Conservation (phyloP, 1,139 yeast species). For the Sporopachydermia cereana region DNA sequence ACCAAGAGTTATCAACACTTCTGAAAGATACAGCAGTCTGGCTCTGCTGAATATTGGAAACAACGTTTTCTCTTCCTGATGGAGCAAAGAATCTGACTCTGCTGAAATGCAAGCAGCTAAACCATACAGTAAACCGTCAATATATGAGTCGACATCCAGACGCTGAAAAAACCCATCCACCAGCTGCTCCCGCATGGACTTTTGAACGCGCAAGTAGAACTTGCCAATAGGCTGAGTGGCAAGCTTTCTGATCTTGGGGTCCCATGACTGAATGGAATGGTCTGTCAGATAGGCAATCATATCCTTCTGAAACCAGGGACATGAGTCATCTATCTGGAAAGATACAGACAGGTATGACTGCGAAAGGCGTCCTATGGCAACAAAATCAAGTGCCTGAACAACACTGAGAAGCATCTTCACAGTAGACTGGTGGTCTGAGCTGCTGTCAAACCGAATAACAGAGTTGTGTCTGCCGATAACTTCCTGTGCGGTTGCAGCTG, state of each 20-base stretch:
- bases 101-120: neutral
- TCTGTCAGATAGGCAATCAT: constrained; percentile 24
- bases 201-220: no score
- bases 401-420: constrained; percentile 28
- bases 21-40: neutral
- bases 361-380: constrained; percentile 31
- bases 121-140: neutral
- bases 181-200: no score
- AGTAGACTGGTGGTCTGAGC: constrained; percentile 11
- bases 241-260: constrained; percentile 29
- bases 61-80: no score
- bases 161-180: no score
- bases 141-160: no score
- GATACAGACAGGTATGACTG: constrained; percentile 29
- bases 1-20: neutral
- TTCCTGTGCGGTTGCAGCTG: constrained; percentile 82
- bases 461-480: constrained; percentile 62
- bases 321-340: constrained; percentile 19
- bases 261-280: constrained; percentile 23
- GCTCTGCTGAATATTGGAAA: no score
- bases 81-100: no score
- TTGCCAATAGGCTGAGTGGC: constrained; percentile 20
- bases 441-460: constrained; percentile 12
- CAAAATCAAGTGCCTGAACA: constrained; percentile 46
- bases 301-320: constrained; percentile 20